Conservation (phyloP, 2,329 filamentous ascomycete species). For the Xylariaceae sp. region DNA sequence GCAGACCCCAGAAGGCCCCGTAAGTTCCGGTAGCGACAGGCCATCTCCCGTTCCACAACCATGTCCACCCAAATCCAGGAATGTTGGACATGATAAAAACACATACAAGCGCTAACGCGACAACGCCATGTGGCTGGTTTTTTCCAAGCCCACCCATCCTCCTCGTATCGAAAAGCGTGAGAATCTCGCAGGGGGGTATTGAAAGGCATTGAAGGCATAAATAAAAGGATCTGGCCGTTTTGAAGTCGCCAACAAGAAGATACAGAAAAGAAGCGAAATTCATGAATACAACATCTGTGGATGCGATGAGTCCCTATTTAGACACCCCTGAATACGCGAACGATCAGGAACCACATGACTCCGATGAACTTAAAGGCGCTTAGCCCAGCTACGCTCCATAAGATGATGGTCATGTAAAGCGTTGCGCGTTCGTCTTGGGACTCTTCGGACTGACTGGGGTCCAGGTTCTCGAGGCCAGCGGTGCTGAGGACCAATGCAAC, state of each 20-base stretch:
- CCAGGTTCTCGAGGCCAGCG: constrained; percentile 71
- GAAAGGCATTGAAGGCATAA: neutral
- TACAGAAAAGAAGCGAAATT: neutral
- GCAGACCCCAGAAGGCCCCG: no score
- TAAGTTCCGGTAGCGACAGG: no score
- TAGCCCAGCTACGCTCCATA: constrained; percentile 84
- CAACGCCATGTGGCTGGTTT: no score
- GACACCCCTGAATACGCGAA: constrained; percentile 76
- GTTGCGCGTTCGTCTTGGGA: constrained; percentile 56
- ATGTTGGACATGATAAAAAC: no score
- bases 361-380: constrained; percentile 85
- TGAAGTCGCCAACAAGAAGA: neutral
- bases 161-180: neutral
- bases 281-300: neutral
- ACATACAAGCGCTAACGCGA: no score
- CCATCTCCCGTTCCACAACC: no score
- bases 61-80: no score
- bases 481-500: constrained; percentile 81
- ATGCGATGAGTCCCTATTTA: constrained; percentile 28
- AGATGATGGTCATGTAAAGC: constrained; percentile 80
- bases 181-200: neutral
- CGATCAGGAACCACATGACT: constrained; percentile 87
- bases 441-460: constrained; percentile 37
- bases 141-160: no score
- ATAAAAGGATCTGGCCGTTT: neutral